Percentiles rank a stretch among this genome's conserved stretches.
Evolutionary conservation across 2,329 filamentous ascomycete genomes (phyloP).

Genomic region (Scedosporium boydii): DNA sequence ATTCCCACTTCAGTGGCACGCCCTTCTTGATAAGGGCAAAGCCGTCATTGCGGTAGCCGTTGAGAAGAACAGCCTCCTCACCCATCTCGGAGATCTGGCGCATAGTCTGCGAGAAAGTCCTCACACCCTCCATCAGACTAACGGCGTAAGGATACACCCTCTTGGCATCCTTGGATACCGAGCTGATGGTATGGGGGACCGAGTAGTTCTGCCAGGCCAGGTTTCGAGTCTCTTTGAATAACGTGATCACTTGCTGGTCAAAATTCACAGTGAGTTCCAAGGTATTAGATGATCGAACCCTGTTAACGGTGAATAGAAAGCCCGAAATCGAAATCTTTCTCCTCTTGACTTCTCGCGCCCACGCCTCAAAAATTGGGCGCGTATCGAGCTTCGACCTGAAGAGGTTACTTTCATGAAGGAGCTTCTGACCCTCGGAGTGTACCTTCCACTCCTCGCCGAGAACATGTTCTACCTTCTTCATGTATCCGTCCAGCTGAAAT

Average conservation of each 20-base stretch:
- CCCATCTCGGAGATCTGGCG: conserved; percentile 77
- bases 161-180: conserved; percentile 97
- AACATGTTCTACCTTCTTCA: conserved; percentile 98
- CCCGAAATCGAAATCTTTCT: conserved; percentile 88
- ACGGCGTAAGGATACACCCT: conserved; percentile 96
- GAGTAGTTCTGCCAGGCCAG: conserved; percentile 90
- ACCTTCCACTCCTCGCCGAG: conserved; percentile 90
- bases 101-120: conserved; percentile 81
- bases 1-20: conserved; percentile 89
- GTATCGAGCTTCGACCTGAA: conserved; percentile 97
- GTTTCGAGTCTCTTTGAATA: conserved; percentile 98
- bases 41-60: conserved; percentile 85
- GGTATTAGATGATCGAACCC: conserved; percentile 78
- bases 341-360: conserved; percentile 81
- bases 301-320: conserved; percentile 79
- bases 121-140: conserved; percentile 97
- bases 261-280: conserved; percentile 93
- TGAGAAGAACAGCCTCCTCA: conserved; percentile 77
- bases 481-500: conserved; percentile 87
- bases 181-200: conserved; percentile 89
- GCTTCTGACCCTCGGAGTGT: conserved; percentile 88
- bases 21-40: conserved; percentile 78
- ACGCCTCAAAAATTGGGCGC: conserved; percentile 86
- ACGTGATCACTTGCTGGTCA: conserved; percentile 88
- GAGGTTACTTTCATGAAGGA: conserved; percentile 81